Base-by-base conservation (phyloP, 352 stramenopile species). In the Pythium plurisporium region DNA sequence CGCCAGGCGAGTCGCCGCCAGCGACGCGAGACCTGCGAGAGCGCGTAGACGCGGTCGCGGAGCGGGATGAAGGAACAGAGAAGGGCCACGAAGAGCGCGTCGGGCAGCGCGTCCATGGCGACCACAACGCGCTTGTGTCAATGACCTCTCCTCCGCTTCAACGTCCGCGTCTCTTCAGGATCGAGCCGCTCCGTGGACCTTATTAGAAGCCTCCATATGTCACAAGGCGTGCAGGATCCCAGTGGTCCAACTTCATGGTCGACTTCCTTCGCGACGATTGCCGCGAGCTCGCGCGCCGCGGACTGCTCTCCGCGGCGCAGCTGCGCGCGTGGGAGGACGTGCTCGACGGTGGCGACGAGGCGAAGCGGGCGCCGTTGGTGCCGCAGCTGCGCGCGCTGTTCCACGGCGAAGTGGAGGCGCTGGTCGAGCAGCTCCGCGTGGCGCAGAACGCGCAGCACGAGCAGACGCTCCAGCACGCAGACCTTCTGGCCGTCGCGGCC, bases 31-130 rank as follows among this genome's bases (percentile, higher is more conserved):
- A 87, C 82, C 1, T 62, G 65, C 23, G 72, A 59, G 14, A 92
- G 59, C 12, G 65, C 48, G 33, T 77, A 62, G 72, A 76, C 86
- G 5, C 82, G 79, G 29, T 88, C 76, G 23, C 74, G 67, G 12
- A 90, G 55, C 29, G 72, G 59, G 49, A 92, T 63, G 40, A 88
- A 86, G 34, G 63, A 33, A 53, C 77, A 87, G 25, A 90, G 58
- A 23, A 77, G 57, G 4, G 51, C 59, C 17, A 79, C 33, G n/a
- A 72, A 67, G 46, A 86, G 55, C 23, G 75, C 69, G 25, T 75
- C 60, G 19, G 76, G 75, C 46, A 87, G 53, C 27, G 44, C 15
- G 30, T 59, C 43, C 43, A 54, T 61, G 19, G 8, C 22, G 22
- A 19, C 10, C 40, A 2, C 8, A 5, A 12, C 38, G 38, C n/a